These are phyloP conservation scores for Alternaria rosae DNA, from an alignment of 2,329 filamentous ascomycete species.

Conservation along the genomic window DNA sequence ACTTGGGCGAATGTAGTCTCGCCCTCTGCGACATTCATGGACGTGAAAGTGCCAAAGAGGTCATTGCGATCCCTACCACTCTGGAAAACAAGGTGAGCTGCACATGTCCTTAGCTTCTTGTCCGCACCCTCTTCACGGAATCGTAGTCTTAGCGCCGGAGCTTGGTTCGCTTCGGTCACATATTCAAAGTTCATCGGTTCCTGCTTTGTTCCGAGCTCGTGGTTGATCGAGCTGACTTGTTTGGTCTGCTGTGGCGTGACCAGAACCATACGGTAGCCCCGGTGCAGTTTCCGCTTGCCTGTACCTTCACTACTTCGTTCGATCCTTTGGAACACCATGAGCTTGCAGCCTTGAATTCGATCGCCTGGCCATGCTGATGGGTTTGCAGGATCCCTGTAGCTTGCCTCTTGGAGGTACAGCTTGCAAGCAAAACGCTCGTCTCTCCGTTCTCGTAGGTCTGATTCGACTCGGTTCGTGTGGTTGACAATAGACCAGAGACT, in stretches of 20 bases:
- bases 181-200: slow-evolving; percentile 80
- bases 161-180: slow-evolving; percentile 63
- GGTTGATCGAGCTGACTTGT: slow-evolving; percentile 77
- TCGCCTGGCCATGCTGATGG: slow-evolving; percentile 79
- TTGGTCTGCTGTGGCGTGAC: slow-evolving; percentile 80
- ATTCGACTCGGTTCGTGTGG: slow-evolving; percentile 78
- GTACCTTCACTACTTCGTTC: slow-evolving; percentile 74
- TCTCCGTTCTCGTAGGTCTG: slow-evolving; percentile 70
- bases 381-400: slow-evolving; percentile 79
- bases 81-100: slow-evolving; percentile 79
- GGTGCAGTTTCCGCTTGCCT: slow-evolving; percentile 75
- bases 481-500: slow-evolving; percentile 84
- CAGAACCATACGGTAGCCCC: slow-evolving; percentile 79
- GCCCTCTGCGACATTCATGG: slow-evolving; percentile 70
- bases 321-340: slow-evolving; percentile 77
- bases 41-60: slow-evolving; percentile 76
- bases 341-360: slow-evolving; percentile 72
- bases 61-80: slow-evolving; percentile 73
- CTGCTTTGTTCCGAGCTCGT: slow-evolving; percentile 67
- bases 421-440: slow-evolving; percentile 77
- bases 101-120: slow-evolving; percentile 57
- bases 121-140: slow-evolving; percentile 67
- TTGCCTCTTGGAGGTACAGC: slow-evolving; percentile 74
- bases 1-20: slow-evolving; percentile 77
- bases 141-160: slow-evolving; percentile 74